Evolutionary conservation across 2,329 filamentous ascomycete species (phyloP).

Genomic region (Huntiella decipiens): DNA sequence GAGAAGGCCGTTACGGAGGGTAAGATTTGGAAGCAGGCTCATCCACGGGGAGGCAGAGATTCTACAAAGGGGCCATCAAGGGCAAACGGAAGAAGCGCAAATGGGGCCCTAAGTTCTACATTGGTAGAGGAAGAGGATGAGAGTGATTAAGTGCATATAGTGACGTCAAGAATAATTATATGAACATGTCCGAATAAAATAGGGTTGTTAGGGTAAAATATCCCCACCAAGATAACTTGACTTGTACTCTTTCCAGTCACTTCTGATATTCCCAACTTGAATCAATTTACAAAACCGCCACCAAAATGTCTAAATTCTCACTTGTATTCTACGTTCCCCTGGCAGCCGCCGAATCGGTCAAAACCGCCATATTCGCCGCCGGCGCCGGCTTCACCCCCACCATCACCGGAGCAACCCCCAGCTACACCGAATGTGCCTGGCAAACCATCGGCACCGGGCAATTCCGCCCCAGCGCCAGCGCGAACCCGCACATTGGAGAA

Average conservation of each 20-base stretch:
- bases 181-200: neutral
- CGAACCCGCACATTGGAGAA: slow-evolving; percentile 44
- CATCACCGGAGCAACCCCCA: slow-evolving; percentile 26
- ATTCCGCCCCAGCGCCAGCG: slow-evolving; percentile 41
- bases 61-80: slow-evolving; percentile 14
- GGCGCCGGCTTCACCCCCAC: slow-evolving; percentile 35
- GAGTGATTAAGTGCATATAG: slow-evolving; percentile 11
- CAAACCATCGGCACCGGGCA: slow-evolving; percentile 37
- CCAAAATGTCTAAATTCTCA: slow-evolving; percentile 14
- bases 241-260: too few species aligned
- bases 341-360: slow-evolving; percentile 27
- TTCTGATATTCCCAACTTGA: too few species aligned
- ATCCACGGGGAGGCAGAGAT: neutral
- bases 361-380: slow-evolving; percentile 35
- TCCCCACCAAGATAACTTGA: neutral
- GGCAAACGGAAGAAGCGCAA: slow-evolving; percentile 10
- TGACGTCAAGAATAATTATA: neutral
- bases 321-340: slow-evolving; percentile 34
- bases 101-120: too few species aligned
- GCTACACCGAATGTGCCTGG: slow-evolving; percentile 37
- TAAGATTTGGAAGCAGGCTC: slow-evolving; percentile 25
- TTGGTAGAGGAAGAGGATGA: slow-evolving; percentile 16
- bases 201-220: neutral
- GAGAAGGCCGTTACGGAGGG: slow-evolving; percentile 37
- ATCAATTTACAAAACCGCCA: neutral